Percentiles rank a stretch among this genome's conserved stretches.
These are phyloP conservation scores for Cenchrus purpureus DNA, from an alignment of 176 grass and related monocot species.

Conservation along the genomic window DNA sequence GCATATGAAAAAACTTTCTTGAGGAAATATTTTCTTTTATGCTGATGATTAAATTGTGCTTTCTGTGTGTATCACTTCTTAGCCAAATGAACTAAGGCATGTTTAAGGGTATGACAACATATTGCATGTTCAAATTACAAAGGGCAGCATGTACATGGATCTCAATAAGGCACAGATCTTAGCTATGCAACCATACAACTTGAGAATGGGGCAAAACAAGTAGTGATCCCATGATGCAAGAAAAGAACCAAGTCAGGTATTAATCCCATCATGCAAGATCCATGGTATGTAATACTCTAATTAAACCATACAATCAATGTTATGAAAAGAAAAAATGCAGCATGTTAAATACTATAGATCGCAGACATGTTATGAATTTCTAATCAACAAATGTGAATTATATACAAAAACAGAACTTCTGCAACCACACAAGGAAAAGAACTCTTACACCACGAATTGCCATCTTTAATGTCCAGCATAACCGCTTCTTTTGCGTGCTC, in stretches of 20 bases:
- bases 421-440: constrained; percentile 37
- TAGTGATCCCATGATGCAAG: constrained; percentile 25
- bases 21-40: constrained; percentile 19
- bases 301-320: constrained; percentile 18
- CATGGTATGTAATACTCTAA: not conserved
- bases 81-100: constrained; percentile 2
- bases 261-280: constrained; percentile 7
- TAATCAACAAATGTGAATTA: not conserved
- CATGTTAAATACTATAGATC: not conserved
- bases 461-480: constrained; percentile 90
- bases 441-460: constrained; percentile 98
- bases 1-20: constrained; percentile 15
- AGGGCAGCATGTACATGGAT: not conserved
- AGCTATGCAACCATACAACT: constrained; percentile 22
- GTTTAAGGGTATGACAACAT: not conserved
- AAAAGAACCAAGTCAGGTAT: constrained; percentile 6
- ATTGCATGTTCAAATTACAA: not conserved
- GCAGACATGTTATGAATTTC: not conserved
- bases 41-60: constrained; percentile 2
- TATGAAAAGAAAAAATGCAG: not conserved
- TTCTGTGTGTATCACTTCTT: not conserved
- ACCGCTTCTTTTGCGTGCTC: constrained; percentile 94
- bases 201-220: not conserved
- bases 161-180: not conserved
- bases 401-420: constrained; percentile 14